Base-by-base conservation (phyloP, 805 yeast species). In the Schwanniomyces yamadae region DNA sequence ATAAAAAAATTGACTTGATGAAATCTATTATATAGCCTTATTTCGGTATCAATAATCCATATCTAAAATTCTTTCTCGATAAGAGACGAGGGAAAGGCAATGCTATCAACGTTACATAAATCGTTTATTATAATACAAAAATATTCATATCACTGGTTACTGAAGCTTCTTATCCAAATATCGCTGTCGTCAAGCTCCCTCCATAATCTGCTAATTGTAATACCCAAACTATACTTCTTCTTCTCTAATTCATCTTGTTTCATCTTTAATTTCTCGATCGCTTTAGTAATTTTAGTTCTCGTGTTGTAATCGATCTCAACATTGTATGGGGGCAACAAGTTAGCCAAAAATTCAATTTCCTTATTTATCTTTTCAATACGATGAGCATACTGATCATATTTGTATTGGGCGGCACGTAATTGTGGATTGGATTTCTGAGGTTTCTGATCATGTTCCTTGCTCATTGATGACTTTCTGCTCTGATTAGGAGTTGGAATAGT, bases 301-400 rank as follows among this genome's bases (percentile, higher is more conserved):
- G 73, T 66, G 13, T 58, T 57, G 34, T 67, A 68, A 42, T 68
- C 73, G 11, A 67, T 49, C 39, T 68, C 73, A 17, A 66, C 71
- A 37, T 66, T 66, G 44, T 55, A 63, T 1, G 74, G 74, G 2
- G 74, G 74, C 26, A 68, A 61, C 23, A 67, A 54, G 27, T 58
- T 60, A 14, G 55, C 43, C 40, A 68, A 59, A 39, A 66, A 68
- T 11, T 45, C 49, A 15, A 68, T 58, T 36, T 68, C 74, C 48
- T 67, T 66, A 12, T 63, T 50, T 30, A 68, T 66, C 39, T 67
- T 68, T 18, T 37, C 51, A n/a, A 65, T 58, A 22, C 60, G 50
- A 20, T 44, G 45, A 16, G 42, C 52, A 34, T 57, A 61, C 39
- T 48, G 56, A 33, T 66, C 70, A 40, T 62, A 63, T 42, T 63